Base-by-base conservation (phyloP, 345 rosid genomes). In the Orychophragmus violaceus region DNA sequence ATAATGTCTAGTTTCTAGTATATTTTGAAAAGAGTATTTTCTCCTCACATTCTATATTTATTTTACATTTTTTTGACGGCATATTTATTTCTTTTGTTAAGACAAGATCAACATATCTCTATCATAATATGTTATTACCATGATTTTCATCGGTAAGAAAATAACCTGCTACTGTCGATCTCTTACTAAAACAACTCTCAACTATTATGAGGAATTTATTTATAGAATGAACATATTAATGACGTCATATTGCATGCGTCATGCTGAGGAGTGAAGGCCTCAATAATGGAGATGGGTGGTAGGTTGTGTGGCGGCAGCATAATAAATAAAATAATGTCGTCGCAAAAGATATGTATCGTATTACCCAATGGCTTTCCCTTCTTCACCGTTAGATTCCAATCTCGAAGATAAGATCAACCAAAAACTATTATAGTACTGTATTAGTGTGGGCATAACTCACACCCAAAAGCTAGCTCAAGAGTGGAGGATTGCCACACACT, bases 271-370 rank as follows among this genome's bases (percentile, higher is more conserved):
- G 39, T 16, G 57, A 48, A 62, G 56, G 49, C 63, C 41, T 62
- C 75, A 70, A 70, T 70, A 70, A 70, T 70, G 55, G 69, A 53
- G 62, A 12, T 52, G 62, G 37, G 23, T 49, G 49, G 45, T 22
- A 28, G 55, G 27, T 48, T 44, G 61, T 42, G 68, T 53, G 63
- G 50, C 63, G 37, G 30, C 56, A 30, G 49, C 63, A 23, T 35
- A 17, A 30, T 53, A 44, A 23, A 62, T 32, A 12, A 62, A 62
- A 23, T 22, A 53, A 46, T 61, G 62, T 61, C 39, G 33, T 50
- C 19, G 28, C 51, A 25, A 59, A 37, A 37, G 21, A 59, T 18
- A 45, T 55, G 9, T 53, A 45, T 19, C 50, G 24, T 45, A 45
- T 8, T 16, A 64, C n/a, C n/a, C 23, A 59, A 35, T 51, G 45